phyloP scores from a whole-genome alignment of 345 rosid species.

The Limnanthes douglasii region DNA sequence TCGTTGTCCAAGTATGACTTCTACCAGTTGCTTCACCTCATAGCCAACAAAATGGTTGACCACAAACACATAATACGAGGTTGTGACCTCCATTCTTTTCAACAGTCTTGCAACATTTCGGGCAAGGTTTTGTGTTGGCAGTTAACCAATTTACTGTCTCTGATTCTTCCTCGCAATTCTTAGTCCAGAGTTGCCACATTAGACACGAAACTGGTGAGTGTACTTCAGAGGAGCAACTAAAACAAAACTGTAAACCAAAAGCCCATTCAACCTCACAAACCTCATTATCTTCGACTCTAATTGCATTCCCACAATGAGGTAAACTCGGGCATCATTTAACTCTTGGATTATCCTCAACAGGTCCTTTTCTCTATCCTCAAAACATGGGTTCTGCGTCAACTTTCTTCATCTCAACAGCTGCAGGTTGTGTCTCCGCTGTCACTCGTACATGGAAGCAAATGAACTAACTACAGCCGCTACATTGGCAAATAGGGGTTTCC shows the following conservation, averaged over 20 bases:
- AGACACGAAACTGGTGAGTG: slow-evolving; percentile 32
- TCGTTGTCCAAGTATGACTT: slow-evolving; percentile 53
- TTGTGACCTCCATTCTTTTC: slow-evolving; percentile 89
- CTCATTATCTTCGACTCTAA: slow-evolving; percentile 17
- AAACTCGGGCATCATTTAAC: slow-evolving; percentile 38
- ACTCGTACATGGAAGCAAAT: too few species aligned
- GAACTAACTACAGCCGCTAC: too few species aligned
- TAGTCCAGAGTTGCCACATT: slow-evolving; percentile 27
- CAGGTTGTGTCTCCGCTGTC: too few species aligned
- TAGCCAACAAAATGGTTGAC: slow-evolving; percentile 82
- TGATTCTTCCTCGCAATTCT: slow-evolving; percentile 49
- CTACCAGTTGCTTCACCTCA: slow-evolving; percentile 90
- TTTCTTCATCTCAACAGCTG: too few species aligned
- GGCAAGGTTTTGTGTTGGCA: slow-evolving; percentile 66
- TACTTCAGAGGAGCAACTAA: slow-evolving; percentile 19
- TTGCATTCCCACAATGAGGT: slow-evolving; percentile 36
- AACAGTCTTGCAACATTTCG: slow-evolving; percentile 71
- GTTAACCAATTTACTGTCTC: slow-evolving; percentile 88
- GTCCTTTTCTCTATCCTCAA: too few species aligned
- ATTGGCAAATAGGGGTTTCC: slow-evolving; percentile 67
- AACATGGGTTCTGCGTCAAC: too few species aligned
- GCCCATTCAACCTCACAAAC: slow-evolving; percentile 29
- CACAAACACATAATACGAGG: slow-evolving; percentile 72
- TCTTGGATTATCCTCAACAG: slow-evolving; percentile 26
- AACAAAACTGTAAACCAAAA: slow-evolving; percentile 31